Conservation (phyloP, 1,284 basidiomycete species). For the Ustanciosporium gigantosporum region DNA sequence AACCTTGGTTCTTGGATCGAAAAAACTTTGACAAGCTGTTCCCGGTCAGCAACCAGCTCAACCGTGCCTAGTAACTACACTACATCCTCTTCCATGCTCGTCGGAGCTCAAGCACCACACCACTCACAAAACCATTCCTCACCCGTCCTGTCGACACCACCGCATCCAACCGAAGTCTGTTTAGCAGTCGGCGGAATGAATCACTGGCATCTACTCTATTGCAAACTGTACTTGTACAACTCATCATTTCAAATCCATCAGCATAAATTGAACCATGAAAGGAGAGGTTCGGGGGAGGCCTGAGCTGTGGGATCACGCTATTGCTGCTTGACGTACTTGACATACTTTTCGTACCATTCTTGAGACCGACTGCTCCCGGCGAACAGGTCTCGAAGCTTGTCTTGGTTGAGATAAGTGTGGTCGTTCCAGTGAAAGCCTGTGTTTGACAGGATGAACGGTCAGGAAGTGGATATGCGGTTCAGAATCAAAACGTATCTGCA, state of each 20-base stretch:
- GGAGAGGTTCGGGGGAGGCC: too few species aligned
- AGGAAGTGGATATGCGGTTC: not conserved
- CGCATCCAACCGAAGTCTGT: too few species aligned
- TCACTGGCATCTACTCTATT: too few species aligned
- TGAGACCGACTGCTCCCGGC: conserved; percentile 11
- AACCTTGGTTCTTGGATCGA: conserved; percentile 44
- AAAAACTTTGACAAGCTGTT: conserved; percentile 40
- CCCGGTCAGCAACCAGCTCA: conserved; percentile 12
- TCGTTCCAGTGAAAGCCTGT: conserved; percentile 41
- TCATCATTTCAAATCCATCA: too few species aligned
- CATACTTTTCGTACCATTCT: conserved; percentile 15
- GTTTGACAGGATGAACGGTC: not conserved
- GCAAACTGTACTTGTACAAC: too few species aligned
- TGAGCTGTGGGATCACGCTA: too few species aligned
- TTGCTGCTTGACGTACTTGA: conserved; percentile 31
- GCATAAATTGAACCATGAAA: too few species aligned
- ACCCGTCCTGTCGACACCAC: too few species aligned
- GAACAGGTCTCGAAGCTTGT: conserved; percentile 23
- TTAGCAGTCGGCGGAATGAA: too few species aligned
- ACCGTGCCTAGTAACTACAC: too few species aligned
- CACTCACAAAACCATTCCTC: too few species aligned
- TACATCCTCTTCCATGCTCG: too few species aligned
- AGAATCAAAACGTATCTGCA: not conserved
- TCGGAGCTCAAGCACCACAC: not conserved
- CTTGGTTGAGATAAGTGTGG: conserved; percentile 31